Evolutionary conservation across 2,329 filamentous ascomycete species (phyloP).

Genomic region (Grosmannia serpens): DNA sequence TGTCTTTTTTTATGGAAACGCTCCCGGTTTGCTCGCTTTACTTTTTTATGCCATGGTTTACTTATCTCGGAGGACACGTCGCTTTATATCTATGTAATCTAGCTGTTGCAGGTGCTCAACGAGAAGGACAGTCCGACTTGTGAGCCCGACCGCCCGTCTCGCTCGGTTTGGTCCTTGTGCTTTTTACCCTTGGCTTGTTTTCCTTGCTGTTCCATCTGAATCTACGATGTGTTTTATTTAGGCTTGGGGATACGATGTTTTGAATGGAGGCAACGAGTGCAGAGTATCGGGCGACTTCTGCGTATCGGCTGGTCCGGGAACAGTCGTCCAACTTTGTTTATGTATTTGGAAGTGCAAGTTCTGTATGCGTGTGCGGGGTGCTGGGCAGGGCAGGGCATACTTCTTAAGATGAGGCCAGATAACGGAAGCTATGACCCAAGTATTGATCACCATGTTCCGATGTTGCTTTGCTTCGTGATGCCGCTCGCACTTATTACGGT

Average conservation of each 20-base stretch:
- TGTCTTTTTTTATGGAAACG: neutral
- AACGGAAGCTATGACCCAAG: neutral
- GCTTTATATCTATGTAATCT: neutral
- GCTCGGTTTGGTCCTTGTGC: neutral
- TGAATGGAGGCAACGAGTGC: neutral
- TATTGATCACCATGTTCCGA: neutral
- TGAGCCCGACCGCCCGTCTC: neutral
- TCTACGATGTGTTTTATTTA: neutral
- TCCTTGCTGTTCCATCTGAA: neutral
- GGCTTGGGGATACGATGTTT: neutral
- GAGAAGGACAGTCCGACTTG: neutral
- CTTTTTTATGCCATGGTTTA: neutral
- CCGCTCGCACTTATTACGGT: neutral
- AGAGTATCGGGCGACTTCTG: neutral
- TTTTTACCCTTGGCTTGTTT: neutral
- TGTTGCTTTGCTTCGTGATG: neutral
- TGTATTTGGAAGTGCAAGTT: neutral
- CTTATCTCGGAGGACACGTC: neutral
- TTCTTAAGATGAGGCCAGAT: neutral
- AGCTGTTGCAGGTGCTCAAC: neutral
- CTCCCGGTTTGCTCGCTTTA: neutral
- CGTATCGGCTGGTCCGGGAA: constrained; percentile 7
- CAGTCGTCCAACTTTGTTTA: neutral
- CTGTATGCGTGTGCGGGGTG: neutral
- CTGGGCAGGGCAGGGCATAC: neutral